Evolutionary conservation across 768 basidiomycete species (phyloP).

Genomic region (Mycena kentingensis): DNA sequence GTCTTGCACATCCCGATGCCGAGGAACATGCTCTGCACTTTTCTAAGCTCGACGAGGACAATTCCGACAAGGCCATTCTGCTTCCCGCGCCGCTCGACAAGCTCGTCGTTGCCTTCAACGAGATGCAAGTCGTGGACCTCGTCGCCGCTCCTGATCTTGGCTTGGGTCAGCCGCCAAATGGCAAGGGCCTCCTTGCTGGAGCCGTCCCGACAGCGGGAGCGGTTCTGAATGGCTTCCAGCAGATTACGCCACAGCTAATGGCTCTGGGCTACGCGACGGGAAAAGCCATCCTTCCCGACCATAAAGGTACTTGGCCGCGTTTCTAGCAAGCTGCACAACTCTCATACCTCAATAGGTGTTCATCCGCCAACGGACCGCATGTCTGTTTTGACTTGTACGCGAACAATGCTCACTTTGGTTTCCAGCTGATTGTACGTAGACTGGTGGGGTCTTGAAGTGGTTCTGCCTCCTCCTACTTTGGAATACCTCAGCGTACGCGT

Average conservation of each 20-base stretch:
- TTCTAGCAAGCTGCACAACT: constrained; percentile 4
- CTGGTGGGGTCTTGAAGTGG: constrained; percentile 89
- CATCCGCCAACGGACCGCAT: constrained; percentile 77
- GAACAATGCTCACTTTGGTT: not conserved
- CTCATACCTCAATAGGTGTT: constrained; percentile 41
- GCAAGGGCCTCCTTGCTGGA: constrained; percentile 68
- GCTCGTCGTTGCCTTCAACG: constrained; percentile 52
- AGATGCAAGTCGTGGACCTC: constrained; percentile 64
- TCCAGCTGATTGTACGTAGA: constrained; percentile 44
- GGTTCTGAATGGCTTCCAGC: constrained; percentile 64
- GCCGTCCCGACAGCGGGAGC: constrained; percentile 76
- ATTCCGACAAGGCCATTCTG: constrained; percentile 8
- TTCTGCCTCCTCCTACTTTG: constrained; percentile 72
- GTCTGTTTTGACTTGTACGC: constrained; percentile 77
- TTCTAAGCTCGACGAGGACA: constrained; percentile 38
- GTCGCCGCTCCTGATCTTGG: constrained; percentile 65
- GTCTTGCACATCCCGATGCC: constrained; percentile 61
- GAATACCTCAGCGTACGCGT: constrained; percentile 56
- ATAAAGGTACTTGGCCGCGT: constrained; percentile 46
- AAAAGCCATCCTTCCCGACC: constrained; percentile 62
- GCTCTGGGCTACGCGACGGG: constrained; percentile 78
- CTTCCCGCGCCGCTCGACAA: constrained; percentile 51
- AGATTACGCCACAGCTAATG: constrained; percentile 78
- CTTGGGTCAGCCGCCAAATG: constrained; percentile 72
- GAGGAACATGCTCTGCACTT: constrained; percentile 68